Evolutionary conservation across 305 asterid genomes (phyloP), one percentile per base, ranked within the genome.

Genomic region (Fraxinus greggii): DNA sequence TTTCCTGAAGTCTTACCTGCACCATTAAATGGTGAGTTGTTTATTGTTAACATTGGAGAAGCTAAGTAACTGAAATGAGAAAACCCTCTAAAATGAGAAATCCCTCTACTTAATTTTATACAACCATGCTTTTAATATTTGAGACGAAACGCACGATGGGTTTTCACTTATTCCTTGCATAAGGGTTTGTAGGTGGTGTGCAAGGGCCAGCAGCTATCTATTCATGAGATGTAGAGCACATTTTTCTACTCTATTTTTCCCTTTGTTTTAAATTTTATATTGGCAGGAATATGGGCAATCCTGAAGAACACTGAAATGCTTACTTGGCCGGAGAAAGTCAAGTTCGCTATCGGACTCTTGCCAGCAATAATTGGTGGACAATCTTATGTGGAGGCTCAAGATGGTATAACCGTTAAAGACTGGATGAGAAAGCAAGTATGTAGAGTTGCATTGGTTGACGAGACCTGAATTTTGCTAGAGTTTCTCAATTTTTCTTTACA

Each of bases 351-450:
- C 63, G 98, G 99, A 77, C 96, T 96, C 73, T 89, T 96, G 89
- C 99, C 99, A 5, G 99, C 99, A 76, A 96, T 96, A 86, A 86
- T 92, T 69, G 98, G 99, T 23, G 99, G 99, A 45, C 99, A 96
- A 84, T 12, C 98, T 82, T 96, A 94, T 83, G 98, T 96, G 7
- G 98, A 96, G 84, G 98, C 99, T 63, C 98, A 96, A 88, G 97
- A 96, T 74, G 97, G 97, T 78, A 86, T 96, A 80, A 92, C 97
- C 7, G 98, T 96, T 45, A 82, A 93, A 88, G 97, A 93, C 79
- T 94, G 99, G 99, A 94, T 96, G 99, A 91, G 87, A 83, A 90
- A 94, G 86, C 98, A 93, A 81, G 99, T 93, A 84, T 48, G 89
- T 83, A 48, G 21, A 65, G 33, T 8, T 63, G 33, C 33, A 9